Percentiles rank a stretch among this genome's conserved stretches.
phyloP scores from a whole-genome alignment of 768 basidiomycete genomes.

The Amanita thiersii region DNA sequence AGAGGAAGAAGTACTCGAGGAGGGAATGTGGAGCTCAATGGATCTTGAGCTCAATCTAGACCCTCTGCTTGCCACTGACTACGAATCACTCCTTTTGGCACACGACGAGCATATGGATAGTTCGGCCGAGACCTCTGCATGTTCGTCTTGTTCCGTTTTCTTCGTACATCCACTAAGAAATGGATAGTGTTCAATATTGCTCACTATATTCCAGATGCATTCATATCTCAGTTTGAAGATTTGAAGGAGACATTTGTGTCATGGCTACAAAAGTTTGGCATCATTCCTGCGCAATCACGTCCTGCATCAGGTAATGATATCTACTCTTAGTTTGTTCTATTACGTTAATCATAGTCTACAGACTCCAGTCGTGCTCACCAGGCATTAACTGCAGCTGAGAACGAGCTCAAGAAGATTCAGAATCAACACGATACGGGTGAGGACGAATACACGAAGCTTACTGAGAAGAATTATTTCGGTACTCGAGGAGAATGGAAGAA shows the following conservation, averaged over 20 bases:
- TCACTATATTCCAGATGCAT: constrained; percentile 78
- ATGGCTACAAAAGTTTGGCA: constrained; percentile 56
- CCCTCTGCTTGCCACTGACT: constrained; percentile 52
- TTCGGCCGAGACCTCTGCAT: constrained; percentile 35
- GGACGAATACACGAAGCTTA: constrained; percentile 58
- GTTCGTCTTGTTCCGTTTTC: constrained; percentile 35
- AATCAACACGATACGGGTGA: constrained; percentile 47
- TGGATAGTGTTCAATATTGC: constrained; percentile 67
- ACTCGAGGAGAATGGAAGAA: constrained; percentile 93
- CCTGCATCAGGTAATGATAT: constrained; percentile 29
- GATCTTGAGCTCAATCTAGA: constrained; percentile 53
- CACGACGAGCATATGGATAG: constrained; percentile 64
- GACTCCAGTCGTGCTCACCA: constrained; percentile 60
- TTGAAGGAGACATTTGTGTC: constrained; percentile 52
- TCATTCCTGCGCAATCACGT: constrained; percentile 34
- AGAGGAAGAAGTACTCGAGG: constrained; percentile 44
- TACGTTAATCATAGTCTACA: constrained; percentile 8
- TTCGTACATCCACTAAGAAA: constrained; percentile 1
- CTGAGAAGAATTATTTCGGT: constrained; percentile 60
- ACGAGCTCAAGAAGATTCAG: constrained; percentile 41
- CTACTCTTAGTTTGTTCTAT: neutral
- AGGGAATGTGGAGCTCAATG: constrained; percentile 52
- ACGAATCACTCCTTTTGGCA: constrained; percentile 65
- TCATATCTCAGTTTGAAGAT: constrained; percentile 66
- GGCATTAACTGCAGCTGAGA: constrained; percentile 55